Evolutionary conservation across 495 filamentous ascomycete species (phyloP).

Genomic region (Hyaloscypha variabilis): DNA sequence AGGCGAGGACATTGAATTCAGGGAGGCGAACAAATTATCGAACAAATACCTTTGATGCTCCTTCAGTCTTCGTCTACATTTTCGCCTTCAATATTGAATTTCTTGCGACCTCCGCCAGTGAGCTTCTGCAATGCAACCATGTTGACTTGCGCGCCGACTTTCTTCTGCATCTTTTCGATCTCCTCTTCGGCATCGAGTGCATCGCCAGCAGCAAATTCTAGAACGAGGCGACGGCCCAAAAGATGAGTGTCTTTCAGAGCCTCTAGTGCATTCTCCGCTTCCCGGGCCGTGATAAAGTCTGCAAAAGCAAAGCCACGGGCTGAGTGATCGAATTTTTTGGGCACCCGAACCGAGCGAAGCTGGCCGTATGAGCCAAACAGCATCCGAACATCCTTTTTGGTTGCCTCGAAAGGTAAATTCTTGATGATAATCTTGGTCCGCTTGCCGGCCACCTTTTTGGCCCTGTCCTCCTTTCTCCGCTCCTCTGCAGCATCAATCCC

Average conservation of each 20-base stretch:
- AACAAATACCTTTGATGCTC: conserved; percentile 12
- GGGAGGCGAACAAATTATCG: conserved; percentile 10
- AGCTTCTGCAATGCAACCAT: conserved; percentile 87
- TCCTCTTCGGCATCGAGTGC: conserved; percentile 91
- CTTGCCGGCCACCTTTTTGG: conserved; percentile 71
- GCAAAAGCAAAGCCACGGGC: conserved; percentile 96
- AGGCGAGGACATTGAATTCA: conserved; percentile 13
- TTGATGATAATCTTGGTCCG: conserved; percentile 96
- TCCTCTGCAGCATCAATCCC: conserved; percentile 86
- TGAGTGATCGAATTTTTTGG: conserved; percentile 87
- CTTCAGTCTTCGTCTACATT: conserved; percentile 29
- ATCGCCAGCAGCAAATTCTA: conserved; percentile 87
- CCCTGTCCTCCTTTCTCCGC: conserved; percentile 74
- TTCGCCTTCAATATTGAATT: conserved; percentile 70
- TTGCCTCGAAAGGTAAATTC: conserved; percentile 95
- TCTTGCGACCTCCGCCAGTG: conserved; percentile 79
- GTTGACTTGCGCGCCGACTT: conserved; percentile 83
- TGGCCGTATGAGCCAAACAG: conserved; percentile 90
- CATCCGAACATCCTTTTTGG: conserved; percentile 81
- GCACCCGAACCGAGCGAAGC: conserved; percentile 87
- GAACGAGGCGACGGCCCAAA: conserved; percentile 80
- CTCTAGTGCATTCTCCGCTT: conserved; percentile 91
- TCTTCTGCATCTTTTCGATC: conserved; percentile 94
- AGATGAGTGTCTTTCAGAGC: conserved; percentile 93
- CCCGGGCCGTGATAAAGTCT: conserved; percentile 87